Percentiles rank a stretch among this genome's conserved stretches.
Evolutionary conservation across 2,329 filamentous ascomycete genomes (phyloP).

Genomic region (Penicillium sp.): DNA sequence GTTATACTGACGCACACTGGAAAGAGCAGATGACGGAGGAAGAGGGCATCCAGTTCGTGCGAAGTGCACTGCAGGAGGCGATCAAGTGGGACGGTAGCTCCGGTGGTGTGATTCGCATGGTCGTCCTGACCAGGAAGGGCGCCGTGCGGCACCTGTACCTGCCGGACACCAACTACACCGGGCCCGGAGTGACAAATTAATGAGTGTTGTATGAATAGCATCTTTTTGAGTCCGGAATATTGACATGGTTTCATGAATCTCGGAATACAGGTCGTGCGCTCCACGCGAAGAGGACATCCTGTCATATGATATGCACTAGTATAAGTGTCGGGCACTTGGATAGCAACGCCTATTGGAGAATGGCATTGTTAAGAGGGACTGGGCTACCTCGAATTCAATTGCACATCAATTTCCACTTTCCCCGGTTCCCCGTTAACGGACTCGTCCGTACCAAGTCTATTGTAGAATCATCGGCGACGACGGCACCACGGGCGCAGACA

Average conservation of each 20-base stretch:
- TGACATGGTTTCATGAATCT: constrained; percentile 14
- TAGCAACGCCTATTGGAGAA: neutral
- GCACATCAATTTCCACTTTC: neutral
- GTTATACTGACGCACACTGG: constrained; percentile 97
- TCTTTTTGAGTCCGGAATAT: constrained; percentile 8
- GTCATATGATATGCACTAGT: constrained; percentile 1
- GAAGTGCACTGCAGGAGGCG: constrained; percentile 81
- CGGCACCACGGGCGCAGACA: constrained; percentile 20
- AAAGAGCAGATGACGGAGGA: constrained; percentile 87
- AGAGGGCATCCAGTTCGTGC: constrained; percentile 89
- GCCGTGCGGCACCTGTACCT: constrained; percentile 92
- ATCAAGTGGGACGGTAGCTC: constrained; percentile 99
- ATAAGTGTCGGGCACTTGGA: constrained; percentile 1
- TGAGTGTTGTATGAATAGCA: constrained; percentile 21
- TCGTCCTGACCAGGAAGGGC: constrained; percentile 84
- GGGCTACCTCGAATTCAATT: neutral
- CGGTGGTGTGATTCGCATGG: constrained; percentile 95
- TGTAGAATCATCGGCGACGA: constrained; percentile 3
- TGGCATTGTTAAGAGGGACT: neutral
- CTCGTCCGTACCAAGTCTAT: neutral
- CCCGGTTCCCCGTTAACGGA: neutral
- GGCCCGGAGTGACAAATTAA: constrained; percentile 55
- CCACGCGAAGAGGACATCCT: neutral
- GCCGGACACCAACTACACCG: constrained; percentile 83
- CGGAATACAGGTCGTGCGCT: neutral